Evolutionary conservation across 179 eudicot genomes (phyloP).

Genomic region (Beta corolliflora): DNA sequence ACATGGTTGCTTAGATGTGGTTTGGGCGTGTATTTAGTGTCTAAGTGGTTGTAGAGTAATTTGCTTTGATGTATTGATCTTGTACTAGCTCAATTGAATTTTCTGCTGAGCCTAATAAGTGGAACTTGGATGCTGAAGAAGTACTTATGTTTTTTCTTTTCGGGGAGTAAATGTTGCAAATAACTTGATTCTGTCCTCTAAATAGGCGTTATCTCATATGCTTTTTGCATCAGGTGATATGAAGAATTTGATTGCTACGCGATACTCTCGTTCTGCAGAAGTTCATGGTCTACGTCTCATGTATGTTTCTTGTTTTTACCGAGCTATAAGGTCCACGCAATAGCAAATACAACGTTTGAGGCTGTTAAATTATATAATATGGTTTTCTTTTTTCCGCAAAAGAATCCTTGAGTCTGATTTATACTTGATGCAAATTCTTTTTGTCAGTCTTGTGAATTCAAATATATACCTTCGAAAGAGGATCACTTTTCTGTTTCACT

Average conservation of each 20-base stretch:
- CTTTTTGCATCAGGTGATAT: not conserved
- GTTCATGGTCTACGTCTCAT: not conserved
- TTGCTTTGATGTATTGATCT: conserved; percentile 1
- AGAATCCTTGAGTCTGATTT: not conserved
- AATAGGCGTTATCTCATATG: not conserved
- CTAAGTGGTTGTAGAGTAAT: not conserved
- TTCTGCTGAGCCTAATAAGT: not conserved
- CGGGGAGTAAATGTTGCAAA: not conserved
- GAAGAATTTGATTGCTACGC: not conserved
- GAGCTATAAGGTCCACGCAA: not conserved
- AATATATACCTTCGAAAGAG: not conserved
- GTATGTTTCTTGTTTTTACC: not conserved
- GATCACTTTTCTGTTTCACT: not conserved
- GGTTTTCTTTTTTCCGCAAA: not conserved
- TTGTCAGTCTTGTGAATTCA: not conserved
- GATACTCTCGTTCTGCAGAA: not conserved
- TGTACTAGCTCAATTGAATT: not conserved
- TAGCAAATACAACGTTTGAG: not conserved
- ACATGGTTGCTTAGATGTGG: not conserved
- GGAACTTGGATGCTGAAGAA: not conserved
- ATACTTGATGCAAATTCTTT: not conserved
- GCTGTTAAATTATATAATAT: not conserved
- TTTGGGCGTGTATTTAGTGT: not conserved
- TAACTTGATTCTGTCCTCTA: not conserved
- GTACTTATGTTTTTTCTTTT: not conserved